Evolutionary conservation across 257 asterid genomes (phyloP).

Genomic region (Penstemon barbatus): DNA sequence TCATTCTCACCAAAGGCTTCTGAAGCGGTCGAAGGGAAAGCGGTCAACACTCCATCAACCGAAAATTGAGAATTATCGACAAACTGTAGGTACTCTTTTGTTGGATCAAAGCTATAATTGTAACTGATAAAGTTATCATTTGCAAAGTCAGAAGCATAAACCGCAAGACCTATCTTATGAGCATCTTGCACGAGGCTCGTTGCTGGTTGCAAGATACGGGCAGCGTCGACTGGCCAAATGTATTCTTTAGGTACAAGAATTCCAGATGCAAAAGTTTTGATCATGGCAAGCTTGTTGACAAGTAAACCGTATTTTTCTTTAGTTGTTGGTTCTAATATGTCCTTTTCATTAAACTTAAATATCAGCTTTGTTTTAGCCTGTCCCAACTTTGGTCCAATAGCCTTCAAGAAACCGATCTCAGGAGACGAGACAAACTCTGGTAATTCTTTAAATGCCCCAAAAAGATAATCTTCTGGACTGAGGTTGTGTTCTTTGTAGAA

Average conservation of each 20-base stretch:
- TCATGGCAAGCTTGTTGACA: conserved; percentile 42
- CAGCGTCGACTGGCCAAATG: conserved; percentile 65
- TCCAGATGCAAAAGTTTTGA: conserved; percentile 77
- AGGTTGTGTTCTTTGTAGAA: conserved; percentile 74
- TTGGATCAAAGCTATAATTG: conserved; percentile 88
- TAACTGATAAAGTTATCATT: conserved; percentile 64
- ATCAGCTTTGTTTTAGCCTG: conserved; percentile 51
- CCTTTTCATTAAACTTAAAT: conserved; percentile 43
- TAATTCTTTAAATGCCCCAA: conserved; percentile 22
- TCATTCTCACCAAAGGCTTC: conserved; percentile 64
- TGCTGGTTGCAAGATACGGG: conserved; percentile 56
- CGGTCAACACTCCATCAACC: conserved; percentile 82
- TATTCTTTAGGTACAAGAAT: conserved; percentile 76
- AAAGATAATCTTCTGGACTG: conserved; percentile 39
- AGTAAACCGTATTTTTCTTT: conserved; percentile 52
- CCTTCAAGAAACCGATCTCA: conserved; percentile 85
- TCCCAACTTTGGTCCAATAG: conserved; percentile 45
- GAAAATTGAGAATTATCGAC: conserved; percentile 62
- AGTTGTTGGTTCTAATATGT: conserved; percentile 65
- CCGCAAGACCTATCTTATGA: conserved; percentile 70
- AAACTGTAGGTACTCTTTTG: conserved; percentile 68
- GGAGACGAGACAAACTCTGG: conserved; percentile 91
- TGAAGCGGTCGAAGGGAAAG: conserved; percentile 84
- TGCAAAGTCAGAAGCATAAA: conserved; percentile 76
- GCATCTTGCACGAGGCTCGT: conserved; percentile 74